Percentiles rank a stretch among this genome's conserved stretches.
phyloP scores from a whole-genome alignment of 225 moss, liverwort and hornwort genomes.

The Sphagnum tenellum region DNA sequence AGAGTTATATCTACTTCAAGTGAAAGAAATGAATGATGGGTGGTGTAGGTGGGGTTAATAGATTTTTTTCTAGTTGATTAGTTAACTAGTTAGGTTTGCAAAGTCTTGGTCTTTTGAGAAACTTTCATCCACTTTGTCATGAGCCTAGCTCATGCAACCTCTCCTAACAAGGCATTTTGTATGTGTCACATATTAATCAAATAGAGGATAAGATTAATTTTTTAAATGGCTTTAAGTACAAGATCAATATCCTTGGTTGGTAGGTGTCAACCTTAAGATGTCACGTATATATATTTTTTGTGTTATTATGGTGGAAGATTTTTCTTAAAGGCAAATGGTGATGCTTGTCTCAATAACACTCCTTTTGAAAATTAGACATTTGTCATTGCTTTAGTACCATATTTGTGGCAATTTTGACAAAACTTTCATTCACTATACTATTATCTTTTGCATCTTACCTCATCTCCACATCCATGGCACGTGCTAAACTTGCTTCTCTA shows the following conservation, averaged over 20 bases:
- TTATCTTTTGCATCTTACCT: slow-evolving; percentile 57
- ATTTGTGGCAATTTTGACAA: slow-evolving; percentile 62
- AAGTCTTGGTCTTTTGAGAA: too few species aligned
- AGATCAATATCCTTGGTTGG: not conserved
- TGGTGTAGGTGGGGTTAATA: slow-evolving; percentile 56
- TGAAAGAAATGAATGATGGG: not conserved
- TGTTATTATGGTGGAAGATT: slow-evolving; percentile 60
- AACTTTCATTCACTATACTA: slow-evolving; percentile 25
- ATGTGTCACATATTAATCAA: not conserved
- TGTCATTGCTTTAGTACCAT: slow-evolving; percentile 51
- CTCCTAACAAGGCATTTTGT: too few species aligned
- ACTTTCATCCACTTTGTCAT: too few species aligned
- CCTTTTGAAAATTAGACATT: slow-evolving; percentile 45
- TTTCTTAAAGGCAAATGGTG: slow-evolving; percentile 30
- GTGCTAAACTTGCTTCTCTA: slow-evolving; percentile 35
- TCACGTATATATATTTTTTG: slow-evolving; percentile 34
- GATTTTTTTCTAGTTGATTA: slow-evolving; percentile 75
- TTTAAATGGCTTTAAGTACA: too few species aligned
- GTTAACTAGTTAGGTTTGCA: slow-evolving; percentile 58
- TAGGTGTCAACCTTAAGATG: slow-evolving; percentile 53
- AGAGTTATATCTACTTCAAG: not conserved
- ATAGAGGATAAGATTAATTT: not conserved
- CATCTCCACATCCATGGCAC: slow-evolving; percentile 67
- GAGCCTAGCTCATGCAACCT: too few species aligned
- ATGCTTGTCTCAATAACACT: slow-evolving; percentile 41